Evolutionary conservation across 495 filamentous ascomycete species (phyloP).

Genomic region (Recurvomyces mirabilis): DNA sequence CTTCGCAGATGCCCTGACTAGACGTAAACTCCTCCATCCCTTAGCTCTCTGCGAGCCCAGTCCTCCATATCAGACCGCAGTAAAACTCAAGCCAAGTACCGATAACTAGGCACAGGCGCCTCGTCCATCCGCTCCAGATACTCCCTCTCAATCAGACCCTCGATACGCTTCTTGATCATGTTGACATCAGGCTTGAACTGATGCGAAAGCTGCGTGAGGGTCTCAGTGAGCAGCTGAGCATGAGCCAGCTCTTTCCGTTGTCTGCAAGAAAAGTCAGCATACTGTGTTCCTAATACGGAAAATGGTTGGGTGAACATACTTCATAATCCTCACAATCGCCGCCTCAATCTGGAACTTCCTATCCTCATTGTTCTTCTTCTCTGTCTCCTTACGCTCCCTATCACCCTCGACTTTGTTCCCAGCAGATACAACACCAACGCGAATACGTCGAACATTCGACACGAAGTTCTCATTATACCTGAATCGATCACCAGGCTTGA

Average conservation of each 20-base stretch:
- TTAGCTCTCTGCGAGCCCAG: no score
- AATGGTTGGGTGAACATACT: constrained; percentile 45
- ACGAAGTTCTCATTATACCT: constrained; percentile 74
- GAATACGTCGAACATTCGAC: constrained; percentile 74
- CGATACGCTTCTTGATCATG: constrained; percentile 90
- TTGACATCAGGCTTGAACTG: constrained; percentile 83
- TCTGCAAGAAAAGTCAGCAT: constrained; percentile 35
- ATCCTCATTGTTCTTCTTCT: constrained; percentile 74
- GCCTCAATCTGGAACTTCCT: constrained; percentile 72
- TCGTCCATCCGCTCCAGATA: constrained; percentile 83
- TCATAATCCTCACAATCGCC: constrained; percentile 89
- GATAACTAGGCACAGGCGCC: constrained; percentile 55
- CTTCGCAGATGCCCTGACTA: no score
- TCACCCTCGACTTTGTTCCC: constrained; percentile 76
- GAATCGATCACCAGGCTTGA: constrained; percentile 72
- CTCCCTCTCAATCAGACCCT: constrained; percentile 82
- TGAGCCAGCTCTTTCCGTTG: constrained; percentile 80
- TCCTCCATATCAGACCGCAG: no score
- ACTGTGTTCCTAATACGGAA: constrained; percentile 9
- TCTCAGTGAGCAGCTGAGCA: constrained; percentile 71
- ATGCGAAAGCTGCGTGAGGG: constrained; percentile 61
- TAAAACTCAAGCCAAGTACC: constrained; percentile 70
- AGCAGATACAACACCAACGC: constrained; percentile 58
- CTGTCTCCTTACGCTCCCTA: constrained; percentile 74
- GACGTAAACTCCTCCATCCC: no score